These are phyloP conservation scores for Colletotrichum sp. DNA, from an alignment of 2,329 filamentous ascomycete species.

Conservation along the genomic window DNA sequence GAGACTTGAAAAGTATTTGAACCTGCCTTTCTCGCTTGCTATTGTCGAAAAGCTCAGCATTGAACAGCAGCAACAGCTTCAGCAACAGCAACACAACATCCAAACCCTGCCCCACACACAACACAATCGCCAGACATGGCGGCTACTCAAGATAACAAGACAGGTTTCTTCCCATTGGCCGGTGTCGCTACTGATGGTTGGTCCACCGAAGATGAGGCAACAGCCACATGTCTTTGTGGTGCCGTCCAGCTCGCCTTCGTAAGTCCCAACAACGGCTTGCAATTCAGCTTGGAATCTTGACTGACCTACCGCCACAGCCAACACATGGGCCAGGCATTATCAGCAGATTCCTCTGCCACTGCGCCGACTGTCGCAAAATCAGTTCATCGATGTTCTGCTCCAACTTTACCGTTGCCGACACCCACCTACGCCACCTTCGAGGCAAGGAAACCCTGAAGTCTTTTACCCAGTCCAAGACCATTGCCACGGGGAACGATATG, in stretches of 20 bases:
- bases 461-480: slow-evolving; percentile 52
- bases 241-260: slow-evolving; percentile 59
- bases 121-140: not conserved
- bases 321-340: slow-evolving; percentile 48
- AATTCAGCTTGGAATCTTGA: not conserved
- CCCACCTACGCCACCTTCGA: slow-evolving; percentile 50
- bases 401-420: slow-evolving; percentile 57
- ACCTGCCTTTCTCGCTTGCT: not conserved
- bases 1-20: not conserved
- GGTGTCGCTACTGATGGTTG: slow-evolving; percentile 45
- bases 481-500: slow-evolving; percentile 55
- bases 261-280: slow-evolving; percentile 25
- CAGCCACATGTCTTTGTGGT: slow-evolving; percentile 64
- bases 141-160: not conserved
- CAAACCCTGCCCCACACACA: not conserved
- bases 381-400: slow-evolving; percentile 67
- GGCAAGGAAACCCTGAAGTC: slow-evolving; percentile 54
- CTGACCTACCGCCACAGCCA: slow-evolving; percentile 36
- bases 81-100: not conserved
- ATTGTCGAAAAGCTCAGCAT: not conserved
- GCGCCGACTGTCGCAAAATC: slow-evolving; percentile 65
- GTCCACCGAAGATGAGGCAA: slow-evolving; percentile 51
- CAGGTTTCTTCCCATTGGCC: slow-evolving; percentile 35
- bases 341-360: slow-evolving; percentile 63
- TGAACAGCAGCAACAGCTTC: not conserved